Conservation (phyloP, 176 grass and related monocot species). For the Triticum turgidum region DNA sequence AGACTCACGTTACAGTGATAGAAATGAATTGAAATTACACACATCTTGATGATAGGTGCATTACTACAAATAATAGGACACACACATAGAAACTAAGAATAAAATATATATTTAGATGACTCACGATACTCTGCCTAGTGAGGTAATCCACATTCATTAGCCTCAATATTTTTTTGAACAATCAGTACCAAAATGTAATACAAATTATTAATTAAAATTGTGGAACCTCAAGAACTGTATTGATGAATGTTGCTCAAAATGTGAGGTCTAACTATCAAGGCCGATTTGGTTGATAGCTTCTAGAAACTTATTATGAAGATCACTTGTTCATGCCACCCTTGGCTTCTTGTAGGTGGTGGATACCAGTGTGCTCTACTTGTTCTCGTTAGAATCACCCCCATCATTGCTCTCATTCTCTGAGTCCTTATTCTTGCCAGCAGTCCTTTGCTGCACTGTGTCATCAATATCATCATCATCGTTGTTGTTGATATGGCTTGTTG, state of each 20-base stretch:
- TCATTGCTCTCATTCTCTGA: conserved; percentile 31
- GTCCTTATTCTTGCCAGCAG: background rate
- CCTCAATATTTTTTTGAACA: background rate
- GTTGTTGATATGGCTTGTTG: background rate
- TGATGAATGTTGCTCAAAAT: background rate
- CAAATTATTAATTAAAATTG: background rate
- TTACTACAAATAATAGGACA: background rate
- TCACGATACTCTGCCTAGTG: too few relatives aligned
- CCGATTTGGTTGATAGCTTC: background rate
- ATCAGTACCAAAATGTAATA: conserved; percentile 35
- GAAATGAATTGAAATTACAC: background rate
- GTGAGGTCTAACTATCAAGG: background rate
- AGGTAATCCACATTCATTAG: too few relatives aligned
- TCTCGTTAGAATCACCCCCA: background rate
- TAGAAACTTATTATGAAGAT: background rate
- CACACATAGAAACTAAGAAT: background rate
- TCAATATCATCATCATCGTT: background rate
- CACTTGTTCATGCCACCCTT: background rate
- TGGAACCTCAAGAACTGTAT: background rate
- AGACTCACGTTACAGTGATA: background rate
- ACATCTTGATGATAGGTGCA: background rate
- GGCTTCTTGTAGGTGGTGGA: background rate
- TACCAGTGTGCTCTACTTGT: background rate
- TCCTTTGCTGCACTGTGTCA: background rate
- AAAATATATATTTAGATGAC: background rate